A percentile compares a stretch with the other conserved stretches of the same genome.
Conservation (phyloP, 257 asterid genomes). For the Fraxinus anomala region DNA sequence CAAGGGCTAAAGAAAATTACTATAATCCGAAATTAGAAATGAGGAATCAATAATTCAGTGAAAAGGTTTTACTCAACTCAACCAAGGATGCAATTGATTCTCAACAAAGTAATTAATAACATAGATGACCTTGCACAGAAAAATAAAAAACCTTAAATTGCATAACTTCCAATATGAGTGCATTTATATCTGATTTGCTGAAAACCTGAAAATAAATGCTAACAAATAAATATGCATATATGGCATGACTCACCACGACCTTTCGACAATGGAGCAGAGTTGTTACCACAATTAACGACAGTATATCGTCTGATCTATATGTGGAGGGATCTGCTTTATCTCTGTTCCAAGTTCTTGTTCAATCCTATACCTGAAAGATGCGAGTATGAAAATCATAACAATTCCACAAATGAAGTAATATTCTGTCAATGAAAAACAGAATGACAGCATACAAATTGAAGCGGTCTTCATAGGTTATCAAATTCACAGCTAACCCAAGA, state of each 20-base stretch:
- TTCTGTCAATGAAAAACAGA: constrained; percentile 1
- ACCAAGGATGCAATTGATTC: neutral
- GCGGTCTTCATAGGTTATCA: constrained; percentile 84
- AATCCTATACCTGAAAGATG: constrained; percentile 67
- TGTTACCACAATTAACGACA: constrained; percentile 52
- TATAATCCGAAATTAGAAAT: neutral
- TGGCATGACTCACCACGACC: constrained; percentile 36
- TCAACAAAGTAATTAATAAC: neutral
- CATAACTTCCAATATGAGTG: neutral
- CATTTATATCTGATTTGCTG: neutral
- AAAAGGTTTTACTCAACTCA: neutral
- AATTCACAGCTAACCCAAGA: constrained; percentile 90
- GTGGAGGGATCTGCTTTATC: constrained; percentile 92
- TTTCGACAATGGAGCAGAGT: constrained; percentile 21
- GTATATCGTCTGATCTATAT: constrained; percentile 76
- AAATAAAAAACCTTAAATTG: neutral
- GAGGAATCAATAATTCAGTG: neutral
- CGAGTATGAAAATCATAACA: constrained; percentile 18
- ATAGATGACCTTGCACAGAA: neutral
- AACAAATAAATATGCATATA: neutral
- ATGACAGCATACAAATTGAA: constrained; percentile 65
- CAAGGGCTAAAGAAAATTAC: neutral
- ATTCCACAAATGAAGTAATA: neutral
- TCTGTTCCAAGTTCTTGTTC: constrained; percentile 94
- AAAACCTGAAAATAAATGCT: neutral